Evolutionary conservation across 192 early-diverging fungal species (phyloP).

Genomic region (Podila verticillata): DNA sequence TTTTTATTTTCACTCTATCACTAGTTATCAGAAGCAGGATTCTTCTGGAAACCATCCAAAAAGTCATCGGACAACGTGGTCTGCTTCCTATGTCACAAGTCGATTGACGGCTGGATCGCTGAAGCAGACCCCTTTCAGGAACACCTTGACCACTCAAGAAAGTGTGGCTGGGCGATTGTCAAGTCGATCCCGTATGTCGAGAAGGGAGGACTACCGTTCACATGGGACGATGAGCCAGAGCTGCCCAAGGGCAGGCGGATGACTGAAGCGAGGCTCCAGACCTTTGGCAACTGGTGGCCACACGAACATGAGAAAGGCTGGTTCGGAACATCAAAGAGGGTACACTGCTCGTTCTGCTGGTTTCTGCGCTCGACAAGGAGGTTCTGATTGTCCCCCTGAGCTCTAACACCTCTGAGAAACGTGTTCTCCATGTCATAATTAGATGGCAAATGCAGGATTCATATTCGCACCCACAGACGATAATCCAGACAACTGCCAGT

Average conservation of each 20-base stretch:
- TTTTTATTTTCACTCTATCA: neutral
- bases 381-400: neutral
- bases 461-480: conserved; percentile 32
- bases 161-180: conserved; percentile 44
- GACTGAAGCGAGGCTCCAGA: conserved; percentile 42
- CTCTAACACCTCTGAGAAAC: neutral
- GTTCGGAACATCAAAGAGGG: conserved; percentile 35
- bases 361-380: neutral
- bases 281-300: conserved; percentile 55
- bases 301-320: conserved; percentile 35
- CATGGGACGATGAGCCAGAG: conserved; percentile 41
- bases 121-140: conserved; percentile 36
- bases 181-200: conserved; percentile 10
- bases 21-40: conserved; percentile 50
- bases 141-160: conserved; percentile 24
- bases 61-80: conserved; percentile 43
- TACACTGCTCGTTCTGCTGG: neutral
- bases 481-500: conserved; percentile 34
- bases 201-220: conserved; percentile 20
- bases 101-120: conserved; percentile 36
- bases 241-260: conserved; percentile 40
- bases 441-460: conserved; percentile 57
- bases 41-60: conserved; percentile 28
- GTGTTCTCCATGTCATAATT: neutral
- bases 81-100: conserved; percentile 50